Evolutionary conservation across 2,329 filamentous ascomycete species (phyloP).

Genomic region (Verticillium isaacii): DNA sequence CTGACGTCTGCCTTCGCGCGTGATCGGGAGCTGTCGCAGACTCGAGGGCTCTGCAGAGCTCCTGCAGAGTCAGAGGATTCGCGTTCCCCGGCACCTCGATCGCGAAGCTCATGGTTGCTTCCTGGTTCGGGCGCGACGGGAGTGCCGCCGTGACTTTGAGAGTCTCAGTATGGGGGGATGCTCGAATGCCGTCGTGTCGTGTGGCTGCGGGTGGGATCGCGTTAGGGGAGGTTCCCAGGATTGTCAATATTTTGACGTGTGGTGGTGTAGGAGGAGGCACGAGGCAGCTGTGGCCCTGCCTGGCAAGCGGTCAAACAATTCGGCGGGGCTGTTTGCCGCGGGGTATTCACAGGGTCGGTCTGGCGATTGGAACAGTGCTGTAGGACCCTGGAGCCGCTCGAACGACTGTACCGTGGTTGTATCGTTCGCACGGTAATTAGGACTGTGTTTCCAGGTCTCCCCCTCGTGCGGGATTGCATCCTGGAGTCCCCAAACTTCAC

Average conservation of each 20-base stretch:
- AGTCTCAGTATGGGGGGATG: background rate
- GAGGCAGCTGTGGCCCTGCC: background rate
- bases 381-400: background rate
- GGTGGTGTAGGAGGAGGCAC: background rate
- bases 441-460: background rate
- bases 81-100: slow-evolving; percentile 82
- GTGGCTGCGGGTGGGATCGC: background rate
- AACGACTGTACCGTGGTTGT: background rate
- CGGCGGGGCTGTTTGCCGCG: background rate
- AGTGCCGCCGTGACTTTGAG: background rate
- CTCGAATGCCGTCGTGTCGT: background rate
- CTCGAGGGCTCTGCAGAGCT: slow-evolving; percentile 61
- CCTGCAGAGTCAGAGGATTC: slow-evolving; percentile 59
- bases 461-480: too few species aligned
- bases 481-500: too few species aligned
- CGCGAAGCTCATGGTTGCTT: slow-evolving; percentile 55
- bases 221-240: background rate
- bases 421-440: background rate
- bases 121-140: background rate
- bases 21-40: slow-evolving; percentile 59
- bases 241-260: background rate
- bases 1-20: slow-evolving; percentile 60
- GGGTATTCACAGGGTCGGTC: background rate
- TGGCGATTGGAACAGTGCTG: background rate
- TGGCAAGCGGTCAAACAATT: background rate